Conservation (phyloP, 2,329 filamentous ascomycete genomes). For the Cyphellophora attinorum region DNA sequence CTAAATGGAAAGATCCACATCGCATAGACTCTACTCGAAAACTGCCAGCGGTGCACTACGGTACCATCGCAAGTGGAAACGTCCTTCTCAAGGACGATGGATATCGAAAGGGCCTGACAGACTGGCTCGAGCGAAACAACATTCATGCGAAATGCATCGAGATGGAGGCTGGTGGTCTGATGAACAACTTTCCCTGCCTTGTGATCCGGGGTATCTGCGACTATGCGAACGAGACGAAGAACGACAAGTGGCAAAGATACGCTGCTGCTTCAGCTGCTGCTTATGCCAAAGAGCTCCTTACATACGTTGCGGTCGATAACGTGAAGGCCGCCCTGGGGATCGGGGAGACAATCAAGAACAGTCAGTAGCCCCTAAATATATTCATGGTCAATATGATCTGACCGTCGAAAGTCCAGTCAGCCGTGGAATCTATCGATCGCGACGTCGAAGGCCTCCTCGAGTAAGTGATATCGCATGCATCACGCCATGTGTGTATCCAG, state of each 20-base stretch:
- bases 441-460: too few relatives aligned
- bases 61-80: conserved; percentile 17
- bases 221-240: conserved; percentile 32
- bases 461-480: too few relatives aligned
- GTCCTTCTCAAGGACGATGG: conserved; percentile 10
- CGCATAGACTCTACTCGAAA: neutral
- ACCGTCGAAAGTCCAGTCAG: too few relatives aligned
- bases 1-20: too few relatives aligned
- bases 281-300: conserved; percentile 17
- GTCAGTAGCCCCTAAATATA: too few relatives aligned
- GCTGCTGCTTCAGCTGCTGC: conserved; percentile 25
- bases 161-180: conserved; percentile 23
- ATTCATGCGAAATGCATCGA: conserved; percentile 20
- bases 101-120: conserved; percentile 6
- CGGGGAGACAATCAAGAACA: too few relatives aligned
- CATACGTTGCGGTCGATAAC: too few relatives aligned
- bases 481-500: too few relatives aligned
- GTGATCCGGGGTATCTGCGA: conserved; percentile 33
- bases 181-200: conserved; percentile 25
- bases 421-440: too few relatives aligned
- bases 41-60: conserved; percentile 14
- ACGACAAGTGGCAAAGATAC: conserved; percentile 28
- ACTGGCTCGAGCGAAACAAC: conserved; percentile 4
- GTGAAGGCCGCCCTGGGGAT: too few relatives aligned
- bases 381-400: too few relatives aligned